These are phyloP conservation scores for Pleurozium schreberi DNA, from an alignment of 225 moss, liverwort and hornwort genomes.

Conservation along the genomic window DNA sequence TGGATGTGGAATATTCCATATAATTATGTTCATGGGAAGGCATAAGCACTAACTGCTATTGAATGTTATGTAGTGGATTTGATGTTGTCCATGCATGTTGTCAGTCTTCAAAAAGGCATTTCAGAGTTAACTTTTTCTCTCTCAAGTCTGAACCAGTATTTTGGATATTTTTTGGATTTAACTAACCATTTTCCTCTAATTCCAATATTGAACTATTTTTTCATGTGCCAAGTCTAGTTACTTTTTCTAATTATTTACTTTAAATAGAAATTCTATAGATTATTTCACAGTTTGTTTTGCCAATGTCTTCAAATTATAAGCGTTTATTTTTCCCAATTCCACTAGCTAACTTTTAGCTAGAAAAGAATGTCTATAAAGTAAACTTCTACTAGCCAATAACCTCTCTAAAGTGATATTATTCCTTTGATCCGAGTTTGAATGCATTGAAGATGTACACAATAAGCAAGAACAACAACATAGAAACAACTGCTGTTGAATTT, in stretches of 20 bases:
- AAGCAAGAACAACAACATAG: too few species aligned
- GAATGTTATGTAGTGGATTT: too few species aligned
- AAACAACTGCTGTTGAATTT: too few species aligned
- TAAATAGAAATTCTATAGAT: not conserved
- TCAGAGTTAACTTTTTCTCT: not conserved
- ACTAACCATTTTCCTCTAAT: not conserved
- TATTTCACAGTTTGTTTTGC: not conserved
- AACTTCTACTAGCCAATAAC: too few species aligned
- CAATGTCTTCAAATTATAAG: not conserved
- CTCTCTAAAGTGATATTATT: too few species aligned
- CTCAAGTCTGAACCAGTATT: not conserved
- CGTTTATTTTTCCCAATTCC: not conserved
- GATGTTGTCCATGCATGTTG: not conserved
- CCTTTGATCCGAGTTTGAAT: too few species aligned
- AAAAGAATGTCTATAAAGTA: too few species aligned
- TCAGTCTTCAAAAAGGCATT: not conserved
- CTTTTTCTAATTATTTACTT: not conserved
- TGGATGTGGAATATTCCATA: too few species aligned
- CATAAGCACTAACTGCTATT: too few species aligned
- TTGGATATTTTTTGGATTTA: not conserved
- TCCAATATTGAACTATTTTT: not conserved
- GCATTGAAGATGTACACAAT: too few species aligned
- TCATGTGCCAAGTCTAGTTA: not conserved
- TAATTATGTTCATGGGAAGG: too few species aligned
- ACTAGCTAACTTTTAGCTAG: not conserved